These are phyloP conservation scores for Emmonsia crescens DNA, from an alignment of 2,329 filamentous ascomycete genomes.

Conservation along the genomic window DNA sequence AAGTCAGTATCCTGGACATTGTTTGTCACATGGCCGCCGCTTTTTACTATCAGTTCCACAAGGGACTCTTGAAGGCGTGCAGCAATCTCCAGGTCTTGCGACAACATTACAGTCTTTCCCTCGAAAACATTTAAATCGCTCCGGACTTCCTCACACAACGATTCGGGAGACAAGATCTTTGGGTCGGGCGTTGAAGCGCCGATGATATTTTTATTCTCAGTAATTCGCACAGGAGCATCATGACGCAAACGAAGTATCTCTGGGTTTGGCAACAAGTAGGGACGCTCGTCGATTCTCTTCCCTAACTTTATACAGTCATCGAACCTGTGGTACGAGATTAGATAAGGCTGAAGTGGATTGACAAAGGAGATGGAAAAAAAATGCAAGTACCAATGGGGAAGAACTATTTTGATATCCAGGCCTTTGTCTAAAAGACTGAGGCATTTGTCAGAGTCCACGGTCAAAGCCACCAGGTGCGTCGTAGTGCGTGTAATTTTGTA, in stretches of 20 bases:
- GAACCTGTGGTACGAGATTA: slow-evolving; percentile 52
- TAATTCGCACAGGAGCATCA: slow-evolving; percentile 47
- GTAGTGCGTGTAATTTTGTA: slow-evolving; percentile 60
- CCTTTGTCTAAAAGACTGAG: slow-evolving; percentile 29
- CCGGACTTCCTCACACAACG: slow-evolving; percentile 22
- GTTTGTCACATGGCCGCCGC: slow-evolving; percentile 59
- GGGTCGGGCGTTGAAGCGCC: slow-evolving; percentile 53
- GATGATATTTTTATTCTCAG: slow-evolving; percentile 49
- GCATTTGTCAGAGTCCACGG: slow-evolving; percentile 63
- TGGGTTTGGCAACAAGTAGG: slow-evolving; percentile 76
- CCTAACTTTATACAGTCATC: slow-evolving; percentile 92
- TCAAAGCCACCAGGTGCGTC: slow-evolving; percentile 81
- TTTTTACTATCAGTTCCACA: slow-evolving; percentile 56
- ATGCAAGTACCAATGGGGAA: slow-evolving; percentile 69
- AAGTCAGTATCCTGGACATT: slow-evolving; percentile 63
- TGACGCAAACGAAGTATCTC: slow-evolving; percentile 59
- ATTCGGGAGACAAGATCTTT: slow-evolving; percentile 26
- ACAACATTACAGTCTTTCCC: slow-evolving; percentile 66
- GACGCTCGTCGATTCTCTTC: slow-evolving; percentile 76
- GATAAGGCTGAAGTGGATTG: slow-evolving; percentile 17
- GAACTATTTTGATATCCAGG: slow-evolving; percentile 66
- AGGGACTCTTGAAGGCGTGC: slow-evolving; percentile 56
- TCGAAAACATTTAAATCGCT: slow-evolving; percentile 63
- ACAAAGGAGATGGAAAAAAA: background rate
- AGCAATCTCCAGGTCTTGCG: slow-evolving; percentile 61